Conservation (phyloP, 768 basidiomycete genomes). For the Hypholoma fasciculare region DNA sequence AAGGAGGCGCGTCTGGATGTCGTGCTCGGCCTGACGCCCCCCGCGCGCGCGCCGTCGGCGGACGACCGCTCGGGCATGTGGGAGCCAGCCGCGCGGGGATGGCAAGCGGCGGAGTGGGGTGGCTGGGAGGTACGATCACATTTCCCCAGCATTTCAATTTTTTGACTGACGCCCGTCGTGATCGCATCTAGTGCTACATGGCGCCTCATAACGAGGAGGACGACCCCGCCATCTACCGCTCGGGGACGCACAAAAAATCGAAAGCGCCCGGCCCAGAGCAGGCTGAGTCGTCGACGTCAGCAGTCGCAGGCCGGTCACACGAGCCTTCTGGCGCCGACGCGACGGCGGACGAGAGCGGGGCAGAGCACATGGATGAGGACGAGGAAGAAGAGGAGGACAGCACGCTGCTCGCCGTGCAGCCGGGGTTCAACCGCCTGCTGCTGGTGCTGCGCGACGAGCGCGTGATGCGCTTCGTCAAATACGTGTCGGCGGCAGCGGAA, state of each 20-base stretch:
- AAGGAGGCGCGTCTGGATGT: slow-evolving; percentile 83
- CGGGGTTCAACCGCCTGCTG: slow-evolving; percentile 86
- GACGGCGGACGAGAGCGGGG: slow-evolving; percentile 20
- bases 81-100: slow-evolving; percentile 35
- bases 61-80: slow-evolving; percentile 12
- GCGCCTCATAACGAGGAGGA: slow-evolving; percentile 93
- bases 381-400: slow-evolving; percentile 72
- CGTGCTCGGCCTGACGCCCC: slow-evolving; percentile 83
- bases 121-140: slow-evolving; percentile 82
- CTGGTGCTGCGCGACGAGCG: slow-evolving; percentile 90
- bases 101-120: slow-evolving; percentile 80
- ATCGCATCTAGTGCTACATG: slow-evolving; percentile 76
- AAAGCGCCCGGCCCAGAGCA: slow-evolving; percentile 15
- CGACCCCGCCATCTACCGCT: slow-evolving; percentile 92
- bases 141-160: not conserved
- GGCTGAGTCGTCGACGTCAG: slow-evolving; percentile 1
- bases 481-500: slow-evolving; percentile 84
- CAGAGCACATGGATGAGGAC: slow-evolving; percentile 40
- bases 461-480: slow-evolving; percentile 95
- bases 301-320: not conserved
- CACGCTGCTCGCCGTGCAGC: slow-evolving; percentile 83
- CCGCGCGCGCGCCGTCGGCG: slow-evolving; percentile 35
- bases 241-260: slow-evolving; percentile 48
- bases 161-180: slow-evolving; percentile 4
- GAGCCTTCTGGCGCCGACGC: not conserved